Evolutionary conservation across 768 basidiomycete species (phyloP).

Genomic region (Lactifluus hygrophoroides): DNA sequence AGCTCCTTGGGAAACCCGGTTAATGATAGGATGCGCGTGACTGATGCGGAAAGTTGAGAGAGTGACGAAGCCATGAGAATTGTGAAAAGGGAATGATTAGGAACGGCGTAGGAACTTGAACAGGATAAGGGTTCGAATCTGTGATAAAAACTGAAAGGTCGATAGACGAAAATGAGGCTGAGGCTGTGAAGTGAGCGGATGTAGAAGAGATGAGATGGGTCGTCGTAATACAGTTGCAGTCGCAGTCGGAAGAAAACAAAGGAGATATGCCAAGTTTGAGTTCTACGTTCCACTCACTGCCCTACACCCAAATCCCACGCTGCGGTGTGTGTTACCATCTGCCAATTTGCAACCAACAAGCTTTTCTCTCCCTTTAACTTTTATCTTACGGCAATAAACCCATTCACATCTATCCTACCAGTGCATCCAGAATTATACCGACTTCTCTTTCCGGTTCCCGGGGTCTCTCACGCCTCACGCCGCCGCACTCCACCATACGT

Average conservation of each 20-base stretch:
- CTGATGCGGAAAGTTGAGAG: slow-evolving; percentile 83
- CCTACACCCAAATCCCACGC: background rate
- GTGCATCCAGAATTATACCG: background rate
- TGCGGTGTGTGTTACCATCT: background rate
- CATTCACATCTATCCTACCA: background rate
- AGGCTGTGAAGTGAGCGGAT: background rate
- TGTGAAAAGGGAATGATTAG: slow-evolving; percentile 11
- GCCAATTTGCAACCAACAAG: too few species aligned
- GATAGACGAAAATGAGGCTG: background rate
- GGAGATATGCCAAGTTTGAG: background rate
- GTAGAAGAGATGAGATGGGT: too few species aligned
- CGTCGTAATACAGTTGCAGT: background rate
- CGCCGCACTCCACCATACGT: background rate
- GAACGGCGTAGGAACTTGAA: slow-evolving; percentile 6
- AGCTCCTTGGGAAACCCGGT: slow-evolving; percentile 92
- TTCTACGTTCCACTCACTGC: background rate
- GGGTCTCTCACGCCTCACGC: slow-evolving; percentile 12
- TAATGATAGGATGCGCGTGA: slow-evolving; percentile 89
- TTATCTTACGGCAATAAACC: background rate
- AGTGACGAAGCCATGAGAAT: slow-evolving; percentile 58
- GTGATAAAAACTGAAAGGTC: slow-evolving; percentile 17
- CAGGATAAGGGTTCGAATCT: background rate
- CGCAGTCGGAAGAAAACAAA: background rate
- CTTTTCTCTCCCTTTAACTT: background rate
- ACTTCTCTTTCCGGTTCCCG: background rate